These are phyloP conservation scores for Oldenlandia corymbosa DNA, from an alignment of 257 asterid species.

Conservation along the genomic window DNA sequence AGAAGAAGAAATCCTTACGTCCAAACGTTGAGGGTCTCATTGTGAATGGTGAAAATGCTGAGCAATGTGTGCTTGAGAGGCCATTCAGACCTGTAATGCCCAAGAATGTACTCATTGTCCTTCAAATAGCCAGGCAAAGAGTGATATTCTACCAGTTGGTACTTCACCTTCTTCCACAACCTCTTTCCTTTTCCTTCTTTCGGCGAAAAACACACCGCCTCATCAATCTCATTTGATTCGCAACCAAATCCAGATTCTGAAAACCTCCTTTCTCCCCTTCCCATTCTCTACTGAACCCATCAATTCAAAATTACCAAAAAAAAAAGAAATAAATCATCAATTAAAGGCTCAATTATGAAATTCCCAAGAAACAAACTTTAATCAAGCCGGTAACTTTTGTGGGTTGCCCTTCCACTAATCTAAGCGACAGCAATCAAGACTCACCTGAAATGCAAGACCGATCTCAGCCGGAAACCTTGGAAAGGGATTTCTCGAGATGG, in stretches of 20 bases:
- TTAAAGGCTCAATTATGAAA: neutral
- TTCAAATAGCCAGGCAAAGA: slow-evolving; percentile 87
- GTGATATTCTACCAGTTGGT: slow-evolving; percentile 92
- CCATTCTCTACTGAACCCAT: slow-evolving; percentile 44
- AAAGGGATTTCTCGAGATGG: neutral
- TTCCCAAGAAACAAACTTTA: neutral
- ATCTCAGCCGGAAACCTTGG: neutral
- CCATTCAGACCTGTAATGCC: slow-evolving; percentile 85
- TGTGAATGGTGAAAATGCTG: slow-evolving; percentile 85
- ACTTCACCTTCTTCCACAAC: slow-evolving; percentile 87
- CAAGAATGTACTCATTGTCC: slow-evolving; percentile 81
- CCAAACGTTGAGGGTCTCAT: slow-evolving; percentile 97
- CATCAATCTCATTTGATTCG: slow-evolving; percentile 34
- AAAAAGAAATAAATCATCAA: neutral
- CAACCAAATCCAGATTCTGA: slow-evolving; percentile 16
- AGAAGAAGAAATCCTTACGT: slow-evolving; percentile 84
- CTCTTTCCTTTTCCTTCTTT: slow-evolving; percentile 59
- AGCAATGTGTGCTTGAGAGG: slow-evolving; percentile 75
- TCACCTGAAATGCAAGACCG: slow-evolving; percentile 6
- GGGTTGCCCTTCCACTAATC: no score
- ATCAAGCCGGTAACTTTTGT: neutral
- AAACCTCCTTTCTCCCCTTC: slow-evolving; percentile 26
- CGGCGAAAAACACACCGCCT: slow-evolving; percentile 12
- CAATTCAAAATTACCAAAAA: neutral
- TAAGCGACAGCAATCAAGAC: neutral